Percentiles rank a stretch among this genome's conserved stretches.
Evolutionary conservation across 306 rosid genomes (phyloP).

Genomic region (Delonix regia): DNA sequence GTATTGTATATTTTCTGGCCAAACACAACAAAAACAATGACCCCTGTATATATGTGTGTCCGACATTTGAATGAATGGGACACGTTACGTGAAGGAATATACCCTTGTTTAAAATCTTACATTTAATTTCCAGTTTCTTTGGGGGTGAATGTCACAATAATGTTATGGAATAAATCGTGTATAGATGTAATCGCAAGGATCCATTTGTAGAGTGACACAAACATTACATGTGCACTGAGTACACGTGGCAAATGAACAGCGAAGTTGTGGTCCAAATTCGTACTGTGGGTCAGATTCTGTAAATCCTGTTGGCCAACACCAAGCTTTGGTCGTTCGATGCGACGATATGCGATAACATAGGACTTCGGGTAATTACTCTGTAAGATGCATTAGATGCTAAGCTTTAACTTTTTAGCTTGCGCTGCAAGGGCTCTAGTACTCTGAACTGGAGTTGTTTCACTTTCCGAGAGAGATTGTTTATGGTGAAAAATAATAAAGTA

Average conservation of each 20-base stretch:
- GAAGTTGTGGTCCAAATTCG: slow-evolving; percentile 29
- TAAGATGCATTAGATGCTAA: not conserved
- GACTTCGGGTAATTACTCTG: not conserved
- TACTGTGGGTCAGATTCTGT: not conserved
- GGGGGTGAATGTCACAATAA: not conserved
- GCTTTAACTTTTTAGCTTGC: not conserved
- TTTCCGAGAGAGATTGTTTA: too few species aligned
- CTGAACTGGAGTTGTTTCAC: too few species aligned
- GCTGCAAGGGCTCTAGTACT: too few species aligned
- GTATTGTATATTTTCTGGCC: not conserved
- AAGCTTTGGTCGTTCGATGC: not conserved
- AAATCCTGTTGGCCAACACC: slow-evolving; percentile 6
- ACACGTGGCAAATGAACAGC: slow-evolving; percentile 44
- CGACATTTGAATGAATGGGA: not conserved
- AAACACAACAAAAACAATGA: not conserved
- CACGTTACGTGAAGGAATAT: not conserved
- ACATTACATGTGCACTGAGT: slow-evolving; percentile 57
- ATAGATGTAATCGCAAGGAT: not conserved
- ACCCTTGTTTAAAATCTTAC: not conserved
- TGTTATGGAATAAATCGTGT: not conserved
- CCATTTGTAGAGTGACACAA: slow-evolving; percentile 40
- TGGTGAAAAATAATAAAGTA: too few species aligned
- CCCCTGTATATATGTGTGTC: too few species aligned
- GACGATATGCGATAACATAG: not conserved
- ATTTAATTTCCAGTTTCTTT: not conserved